Evolutionary conservation across 306 rosid species (phyloP).

Genomic region (Sechiopsis laciniata): DNA sequence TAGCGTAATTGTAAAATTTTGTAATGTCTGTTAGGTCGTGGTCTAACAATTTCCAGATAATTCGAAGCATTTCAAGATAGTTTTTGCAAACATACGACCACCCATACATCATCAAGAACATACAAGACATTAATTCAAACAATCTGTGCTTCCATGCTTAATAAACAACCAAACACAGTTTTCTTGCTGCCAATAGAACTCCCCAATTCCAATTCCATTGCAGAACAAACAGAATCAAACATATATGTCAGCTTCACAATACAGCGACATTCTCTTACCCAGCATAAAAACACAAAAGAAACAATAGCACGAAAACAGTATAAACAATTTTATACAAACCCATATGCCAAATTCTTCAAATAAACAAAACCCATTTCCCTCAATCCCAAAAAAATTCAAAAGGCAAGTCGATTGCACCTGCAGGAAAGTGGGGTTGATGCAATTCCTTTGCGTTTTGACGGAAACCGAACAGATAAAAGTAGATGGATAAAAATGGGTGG

Average conservation of each 20-base stretch:
- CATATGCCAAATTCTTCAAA: background rate
- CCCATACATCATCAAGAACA: background rate
- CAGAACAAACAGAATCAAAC: background rate
- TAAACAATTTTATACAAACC: background rate
- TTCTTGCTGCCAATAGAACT: background rate
- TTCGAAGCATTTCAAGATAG: background rate
- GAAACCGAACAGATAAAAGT: background rate
- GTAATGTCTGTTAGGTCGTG: no score
- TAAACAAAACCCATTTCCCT: background rate
- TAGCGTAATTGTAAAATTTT: no score
- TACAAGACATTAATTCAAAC: background rate
- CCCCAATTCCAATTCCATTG: background rate
- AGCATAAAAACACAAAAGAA: background rate
- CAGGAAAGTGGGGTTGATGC: background rate
- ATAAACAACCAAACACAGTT: background rate
- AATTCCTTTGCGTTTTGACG: background rate
- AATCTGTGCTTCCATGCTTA: background rate
- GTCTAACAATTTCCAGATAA: background rate
- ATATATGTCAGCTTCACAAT: background rate
- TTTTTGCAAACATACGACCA: background rate
- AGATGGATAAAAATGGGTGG: background rate
- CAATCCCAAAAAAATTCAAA: background rate
- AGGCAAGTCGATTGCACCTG: background rate
- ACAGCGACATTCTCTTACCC: slow-evolving; percentile 3
- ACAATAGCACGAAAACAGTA: background rate